These are phyloP conservation scores for Nannochloris sp. DNA, from an alignment of 139 green algal genomes.

Conservation along the genomic window DNA sequence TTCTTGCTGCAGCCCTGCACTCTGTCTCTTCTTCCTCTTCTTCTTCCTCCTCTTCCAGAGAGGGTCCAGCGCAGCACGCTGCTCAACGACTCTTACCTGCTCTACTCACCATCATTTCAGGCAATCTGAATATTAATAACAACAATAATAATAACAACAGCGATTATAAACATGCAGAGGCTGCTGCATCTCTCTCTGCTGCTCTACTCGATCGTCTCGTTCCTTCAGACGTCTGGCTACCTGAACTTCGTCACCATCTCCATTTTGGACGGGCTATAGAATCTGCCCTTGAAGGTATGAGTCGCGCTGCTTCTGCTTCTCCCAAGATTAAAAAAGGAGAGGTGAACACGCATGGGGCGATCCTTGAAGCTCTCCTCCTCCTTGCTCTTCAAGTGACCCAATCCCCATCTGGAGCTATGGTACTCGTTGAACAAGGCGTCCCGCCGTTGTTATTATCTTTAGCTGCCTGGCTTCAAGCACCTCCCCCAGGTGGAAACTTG, in stretches of 20 bases:
- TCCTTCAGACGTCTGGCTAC: constrained; percentile 5
- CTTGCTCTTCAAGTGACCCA: constrained; percentile 25
- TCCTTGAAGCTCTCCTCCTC: constrained; percentile 10
- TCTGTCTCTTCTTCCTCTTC: no score
- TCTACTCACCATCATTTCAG: constrained; percentile 1
- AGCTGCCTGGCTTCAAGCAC: constrained; percentile 13
- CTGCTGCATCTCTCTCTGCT: background rate
- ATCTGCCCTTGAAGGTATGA: no score
- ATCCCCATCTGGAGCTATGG: background rate
- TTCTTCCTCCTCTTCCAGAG: background rate
- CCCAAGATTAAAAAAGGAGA: background rate
- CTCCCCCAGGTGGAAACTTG: constrained; percentile 13
- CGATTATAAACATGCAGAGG: background rate
- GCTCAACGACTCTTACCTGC: constrained; percentile 4
- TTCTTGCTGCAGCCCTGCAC: no score
- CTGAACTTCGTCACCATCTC: constrained; percentile 5
- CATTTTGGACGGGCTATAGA: background rate
- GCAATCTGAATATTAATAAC: no score
- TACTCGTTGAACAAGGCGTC: constrained; percentile 29
- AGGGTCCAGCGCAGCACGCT: background rate
- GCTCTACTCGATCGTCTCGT: constrained; percentile 8
- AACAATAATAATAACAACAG: constrained; percentile 16
- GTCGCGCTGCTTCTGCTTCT: no score
- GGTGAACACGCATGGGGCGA: background rate
- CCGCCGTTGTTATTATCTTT: constrained; percentile 4